Evolutionary conservation across 768 basidiomycete genomes (phyloP), one percentile per base, ranked within the genome.

Genomic region (Tricholomella constricta): DNA sequence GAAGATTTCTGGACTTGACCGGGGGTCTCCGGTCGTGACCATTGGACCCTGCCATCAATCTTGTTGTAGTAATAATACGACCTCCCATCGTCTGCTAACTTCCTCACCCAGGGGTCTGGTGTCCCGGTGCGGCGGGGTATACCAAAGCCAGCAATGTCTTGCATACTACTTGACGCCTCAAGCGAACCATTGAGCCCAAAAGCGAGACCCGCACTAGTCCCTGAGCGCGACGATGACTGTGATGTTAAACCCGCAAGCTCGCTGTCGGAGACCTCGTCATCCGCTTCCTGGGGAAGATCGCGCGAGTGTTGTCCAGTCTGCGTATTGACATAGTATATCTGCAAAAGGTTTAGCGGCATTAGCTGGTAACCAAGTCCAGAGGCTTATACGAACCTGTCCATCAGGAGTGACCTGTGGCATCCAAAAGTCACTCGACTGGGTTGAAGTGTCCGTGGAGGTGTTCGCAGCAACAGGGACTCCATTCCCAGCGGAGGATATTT

Each of bases 291-390:
- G 20, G 94, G 94, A n/a, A 96, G 72, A 61, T 97, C 91, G 60
- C 86, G 81, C 23, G 93, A 86, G 36, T 83, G 84, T 67, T 91
- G 81, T 27, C 90, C 90, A 5, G 90, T 92, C 59, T 89, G 82
- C 2, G 91, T 92, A 64, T 98, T 99, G 57, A 92, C 81, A 72
- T 98, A 99, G 76, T 86, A 95, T 66, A 99, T 94, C 94, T 97
- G 49, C 23, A 46, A 20, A 17, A n/a, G 35, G 45, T 42, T 50
- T 19, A 45, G 43, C 40, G 14, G 10, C 10, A 11, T 29, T 32
- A 9, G 40, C 32, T 29, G 41, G 37, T 36, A n/a, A 26, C 11
- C 7, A 32, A 32, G 10, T 35, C 11, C 12, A 36, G 32, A 27
- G 47, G 35, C 22, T 27, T 26, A 22, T 25, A 70, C 84, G 65